These are phyloP conservation scores for Rhodocollybia butyracea DNA, from an alignment of 768 basidiomycete genomes.

Conservation along the genomic window DNA sequence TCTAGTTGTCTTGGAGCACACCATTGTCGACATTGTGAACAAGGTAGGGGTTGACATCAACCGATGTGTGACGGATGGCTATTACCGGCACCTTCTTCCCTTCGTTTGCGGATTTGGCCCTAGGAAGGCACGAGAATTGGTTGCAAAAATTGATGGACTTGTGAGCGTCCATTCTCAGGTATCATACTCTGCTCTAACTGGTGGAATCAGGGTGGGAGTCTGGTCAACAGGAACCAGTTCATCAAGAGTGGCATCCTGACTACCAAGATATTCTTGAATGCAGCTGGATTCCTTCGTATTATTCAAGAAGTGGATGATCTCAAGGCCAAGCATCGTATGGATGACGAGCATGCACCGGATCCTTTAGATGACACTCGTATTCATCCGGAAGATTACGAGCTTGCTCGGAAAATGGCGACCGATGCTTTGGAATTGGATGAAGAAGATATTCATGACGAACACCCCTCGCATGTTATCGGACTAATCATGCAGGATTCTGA, in stretches of 20 bases:
- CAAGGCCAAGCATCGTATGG: constrained; percentile 51
- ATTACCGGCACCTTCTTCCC: constrained; percentile 85
- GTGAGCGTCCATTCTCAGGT: constrained; percentile 39
- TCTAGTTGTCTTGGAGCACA: constrained; percentile 75
- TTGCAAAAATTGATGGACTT: constrained; percentile 74
- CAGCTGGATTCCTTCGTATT: constrained; percentile 88
- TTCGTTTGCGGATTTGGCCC: constrained; percentile 94
- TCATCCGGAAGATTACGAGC: constrained; percentile 96
- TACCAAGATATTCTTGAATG: constrained; percentile 88
- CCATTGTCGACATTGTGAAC: constrained; percentile 87
- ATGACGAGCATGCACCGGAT: constrained; percentile 73
- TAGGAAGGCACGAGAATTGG: constrained; percentile 82
- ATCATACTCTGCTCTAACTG: constrained; percentile 4
- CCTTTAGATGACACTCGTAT: constrained; percentile 94
- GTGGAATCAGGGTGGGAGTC: constrained; percentile 78
- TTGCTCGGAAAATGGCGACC: constrained; percentile 97
- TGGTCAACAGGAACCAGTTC: constrained; percentile 86
- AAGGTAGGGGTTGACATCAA: constrained; percentile 96
- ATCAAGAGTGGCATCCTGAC: constrained; percentile 77
- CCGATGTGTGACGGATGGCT: constrained; percentile 81
- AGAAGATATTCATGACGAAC: constrained; percentile 90
- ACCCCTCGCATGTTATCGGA: constrained; percentile 86
- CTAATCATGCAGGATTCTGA: constrained; percentile 82
- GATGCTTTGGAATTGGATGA: constrained; percentile 97
- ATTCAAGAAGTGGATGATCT: constrained; percentile 64